Percentiles rank a stretch among this genome's conserved stretches.
These are phyloP conservation scores for Cryomyces minteri DNA, from an alignment of 495 filamentous ascomycete species.

Conservation along the genomic window DNA sequence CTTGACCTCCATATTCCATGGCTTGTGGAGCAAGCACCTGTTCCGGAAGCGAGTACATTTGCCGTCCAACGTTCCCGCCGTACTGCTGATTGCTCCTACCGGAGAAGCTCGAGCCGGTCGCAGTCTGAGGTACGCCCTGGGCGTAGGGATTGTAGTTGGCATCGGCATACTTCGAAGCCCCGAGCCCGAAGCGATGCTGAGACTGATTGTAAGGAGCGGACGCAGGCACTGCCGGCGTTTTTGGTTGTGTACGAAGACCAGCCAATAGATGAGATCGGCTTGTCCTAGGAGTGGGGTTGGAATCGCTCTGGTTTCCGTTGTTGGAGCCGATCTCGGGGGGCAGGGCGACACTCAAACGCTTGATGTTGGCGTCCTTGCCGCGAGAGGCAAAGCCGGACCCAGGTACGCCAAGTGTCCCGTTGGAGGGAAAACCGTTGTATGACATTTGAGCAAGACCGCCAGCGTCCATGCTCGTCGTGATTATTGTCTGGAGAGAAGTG, in stretches of 20 bases:
- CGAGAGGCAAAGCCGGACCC: conserved; percentile 68
- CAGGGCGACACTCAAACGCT: conserved; percentile 51
- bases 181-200: conserved; percentile 28
- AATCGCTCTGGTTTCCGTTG: conserved; percentile 43
- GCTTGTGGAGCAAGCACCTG: conserved; percentile 79
- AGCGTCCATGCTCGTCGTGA: conserved; percentile 75
- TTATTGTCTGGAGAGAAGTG: neutral
- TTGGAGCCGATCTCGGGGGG: conserved; percentile 42
- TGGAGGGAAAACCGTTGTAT: conserved; percentile 58
- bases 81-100: conserved; percentile 18
- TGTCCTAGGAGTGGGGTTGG: conserved; percentile 64
- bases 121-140: conserved; percentile 40
- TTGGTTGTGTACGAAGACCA: conserved; percentile 81
- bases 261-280: conserved; percentile 90
- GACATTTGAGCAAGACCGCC: conserved; percentile 99
- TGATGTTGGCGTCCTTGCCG: conserved; percentile 64
- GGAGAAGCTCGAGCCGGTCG: conserved; percentile 39
- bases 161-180: conserved; percentile 25
- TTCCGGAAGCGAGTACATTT: conserved; percentile 54
- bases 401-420: conserved; percentile 46
- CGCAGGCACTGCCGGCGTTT: conserved; percentile 52
- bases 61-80: conserved; percentile 27
- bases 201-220: conserved; percentile 40
- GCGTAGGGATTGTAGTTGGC: conserved; percentile 20
- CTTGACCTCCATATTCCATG: conserved; percentile 43